Evolutionary conservation across 176 grass and related monocot species (phyloP), one percentile per base, ranked within the genome.

Genomic region (Triticum dicoccoides): DNA sequence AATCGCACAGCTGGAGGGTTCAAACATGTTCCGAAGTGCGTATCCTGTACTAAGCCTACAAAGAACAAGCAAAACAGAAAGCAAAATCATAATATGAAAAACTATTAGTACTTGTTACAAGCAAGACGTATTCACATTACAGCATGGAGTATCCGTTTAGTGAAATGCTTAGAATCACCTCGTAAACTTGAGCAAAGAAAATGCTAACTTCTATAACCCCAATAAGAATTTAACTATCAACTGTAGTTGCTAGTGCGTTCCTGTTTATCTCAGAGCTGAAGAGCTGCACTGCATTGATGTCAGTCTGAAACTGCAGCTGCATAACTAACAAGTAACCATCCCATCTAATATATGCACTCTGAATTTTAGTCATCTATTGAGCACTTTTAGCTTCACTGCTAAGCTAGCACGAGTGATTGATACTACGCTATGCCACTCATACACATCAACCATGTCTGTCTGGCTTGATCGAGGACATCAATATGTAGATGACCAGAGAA

Each of bases 1-100:
- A 80, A 99, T 80, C 23, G 97, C 92, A 87, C 97, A 99, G 61
- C 88, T 84, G 66, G 91, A 94, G 58, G 89, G 83, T 49, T 77
- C 92, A 91, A 99, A 96, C 86, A 96, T 65, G 79, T 90, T 94
- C 78, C 87, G 87, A 35, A 99, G 88, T 17, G 92, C 87, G 68
- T 90, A 92, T 80, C 87, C 97, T 23, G 89, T 87, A 62, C 89
- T 90, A 87, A 99, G 79, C 90, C 97, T 99, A 88, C 79, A 61
- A 63, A 17, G 33, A 76, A 42, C 54, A 82, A 70, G 6, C 1
- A 5, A 11, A 74, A 10, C 6, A 85, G 6, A 82, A 68, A 32
- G 62, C n/a, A 32, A 76, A 2, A 77, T 33, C 61, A 33, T 23
- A 11, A 77, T 13, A 56, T 38, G 42, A 65, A 44, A 24, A 39